Evolutionary conservation across 2,329 filamentous ascomycete genomes (phyloP).

Genomic region (Pochonia chlamydosporia): DNA sequence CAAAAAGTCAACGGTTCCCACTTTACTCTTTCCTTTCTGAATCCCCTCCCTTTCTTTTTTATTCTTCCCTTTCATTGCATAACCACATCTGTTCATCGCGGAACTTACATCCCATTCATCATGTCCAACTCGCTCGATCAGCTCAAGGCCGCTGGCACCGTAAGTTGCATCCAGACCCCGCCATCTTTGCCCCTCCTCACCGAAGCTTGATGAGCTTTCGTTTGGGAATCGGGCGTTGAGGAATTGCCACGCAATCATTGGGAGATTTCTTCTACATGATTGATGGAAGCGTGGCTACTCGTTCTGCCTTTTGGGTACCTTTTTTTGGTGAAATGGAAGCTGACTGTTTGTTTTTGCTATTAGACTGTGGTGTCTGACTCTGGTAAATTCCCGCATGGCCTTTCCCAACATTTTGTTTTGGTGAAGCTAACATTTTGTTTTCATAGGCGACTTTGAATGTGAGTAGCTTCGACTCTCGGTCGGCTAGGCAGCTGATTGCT

Average conservation of each 20-base stretch:
- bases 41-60: background rate
- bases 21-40: background rate
- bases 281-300: background rate
- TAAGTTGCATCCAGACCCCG: slow-evolving; percentile 48
- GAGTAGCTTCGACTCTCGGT: slow-evolving; percentile 32
- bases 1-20: slow-evolving; percentile 1
- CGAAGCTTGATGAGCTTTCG: too few species aligned
- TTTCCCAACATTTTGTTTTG: background rate
- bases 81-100: too few species aligned
- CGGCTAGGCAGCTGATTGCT: background rate
- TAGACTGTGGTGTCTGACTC: slow-evolving; percentile 96
- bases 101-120: too few species aligned
- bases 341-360: slow-evolving; percentile 16
- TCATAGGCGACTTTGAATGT: slow-evolving; percentile 70
- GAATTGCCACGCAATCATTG: background rate
- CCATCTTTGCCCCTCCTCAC: slow-evolving; percentile 23
- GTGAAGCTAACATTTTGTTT: slow-evolving; percentile 21
- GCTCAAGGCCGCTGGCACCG: slow-evolving; percentile 94
- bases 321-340: slow-evolving; percentile 7
- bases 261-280: background rate
- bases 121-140: slow-evolving; percentile 94
- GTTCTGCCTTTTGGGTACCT: background rate
- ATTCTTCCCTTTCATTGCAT: background rate
- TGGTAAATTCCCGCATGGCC: slow-evolving; percentile 54
- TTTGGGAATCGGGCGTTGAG: too few species aligned